Conservation (phyloP, 139 green algal genomes). For the Coelastrella sp. region DNA sequence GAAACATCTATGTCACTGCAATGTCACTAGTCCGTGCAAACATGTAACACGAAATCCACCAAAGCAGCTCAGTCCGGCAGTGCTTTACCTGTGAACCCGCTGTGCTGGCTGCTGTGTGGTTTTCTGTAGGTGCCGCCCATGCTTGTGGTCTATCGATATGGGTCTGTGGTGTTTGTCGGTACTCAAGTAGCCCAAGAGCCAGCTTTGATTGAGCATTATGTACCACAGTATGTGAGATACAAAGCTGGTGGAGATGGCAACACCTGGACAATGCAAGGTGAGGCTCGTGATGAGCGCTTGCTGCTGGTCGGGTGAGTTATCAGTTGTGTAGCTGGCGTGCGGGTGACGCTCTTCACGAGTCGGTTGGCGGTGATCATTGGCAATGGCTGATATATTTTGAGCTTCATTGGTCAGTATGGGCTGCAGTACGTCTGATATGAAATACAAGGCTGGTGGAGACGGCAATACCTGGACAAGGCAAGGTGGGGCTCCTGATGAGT, state of each 20-base stretch:
- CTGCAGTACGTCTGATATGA: background rate
- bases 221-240: constrained; percentile 10
- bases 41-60: no score
- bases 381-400: no score
- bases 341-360: no score
- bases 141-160: constrained; percentile 35
- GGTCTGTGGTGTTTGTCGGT: constrained; percentile 24
- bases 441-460: constrained; percentile 25
- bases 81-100: background rate
- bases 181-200: background rate
- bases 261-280: constrained; percentile 1
- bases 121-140: constrained; percentile 6
- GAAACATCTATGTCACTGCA: no score
- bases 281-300: background rate
- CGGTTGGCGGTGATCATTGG: no score
- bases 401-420: background rate
- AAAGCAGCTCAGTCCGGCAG: no score
- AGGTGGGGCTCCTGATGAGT: no score
- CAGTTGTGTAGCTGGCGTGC: no score
- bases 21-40: no score
- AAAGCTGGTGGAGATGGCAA: constrained; percentile 30
- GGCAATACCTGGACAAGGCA: background rate
- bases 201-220: background rate
- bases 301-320: no score
- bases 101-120: background rate